Evolutionary conservation across 495 filamentous ascomycete species (phyloP), one percentile per base, ranked within the genome.

Genomic region (Hypoxylon perforatum): DNA sequence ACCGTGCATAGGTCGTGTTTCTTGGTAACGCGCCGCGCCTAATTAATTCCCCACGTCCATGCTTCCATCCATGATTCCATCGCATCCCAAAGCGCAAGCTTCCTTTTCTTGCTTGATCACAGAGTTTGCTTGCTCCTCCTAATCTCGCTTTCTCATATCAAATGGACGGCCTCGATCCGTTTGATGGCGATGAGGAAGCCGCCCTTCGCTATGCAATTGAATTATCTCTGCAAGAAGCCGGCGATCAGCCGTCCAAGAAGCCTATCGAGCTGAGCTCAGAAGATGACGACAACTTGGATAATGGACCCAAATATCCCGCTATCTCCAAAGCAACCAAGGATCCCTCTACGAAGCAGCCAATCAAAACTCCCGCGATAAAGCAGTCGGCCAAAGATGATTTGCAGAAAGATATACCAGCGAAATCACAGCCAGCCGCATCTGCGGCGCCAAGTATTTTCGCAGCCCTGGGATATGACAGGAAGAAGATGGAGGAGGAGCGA

Each of bases 401-500:
- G 36, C 28, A 14, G 9, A 45, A 57, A 18, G 30, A 45, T 38
- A 14, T 49, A 19, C 14, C 22, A 48, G 17, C 4, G 49, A 1
- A 38, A 9, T 4, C 56, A 19, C 57, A 59, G 12, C 53, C 45
- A 17, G 14, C 45, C 12, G 5, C 52, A 47, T 17, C 63, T 41
- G 36, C 54, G 38, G 18, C 23, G 21, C 14, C 59, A 36, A 28
- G 39, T 30, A 15, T 30, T 15, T 62, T 70, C 30, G 15, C 53
- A 17, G n/a, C 86, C 0, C 52, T 82, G 3, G 87, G 86, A 0
- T 74, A 93, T 0, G 84, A 96, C 75, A 85, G 93, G 9, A 91
- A 90, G 73, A 82, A 88, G 61, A 95, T 97, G 92, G 94, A 98
- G 66, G 79, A 88, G 69, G 94, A 96, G 69, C 85, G 94, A 18